A percentile compares a stretch with the other conserved stretches of the same genome.
phyloP scores from a whole-genome alignment of 2,329 filamentous ascomycete genomes.

The Ambrosiella cleistominuta region DNA sequence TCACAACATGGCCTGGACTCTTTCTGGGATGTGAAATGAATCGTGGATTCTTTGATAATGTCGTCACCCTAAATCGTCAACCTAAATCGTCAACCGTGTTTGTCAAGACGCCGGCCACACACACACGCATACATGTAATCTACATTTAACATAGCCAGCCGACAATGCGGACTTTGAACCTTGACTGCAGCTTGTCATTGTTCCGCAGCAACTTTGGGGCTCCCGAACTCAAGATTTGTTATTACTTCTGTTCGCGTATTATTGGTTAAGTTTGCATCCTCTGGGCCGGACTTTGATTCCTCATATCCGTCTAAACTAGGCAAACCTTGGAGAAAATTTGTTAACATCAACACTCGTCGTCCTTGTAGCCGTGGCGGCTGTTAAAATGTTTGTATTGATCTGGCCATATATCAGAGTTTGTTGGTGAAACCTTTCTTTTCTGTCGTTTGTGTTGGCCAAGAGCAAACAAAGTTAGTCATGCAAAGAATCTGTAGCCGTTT shows the following conservation, averaged over 20 bases:
- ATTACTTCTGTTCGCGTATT: neutral
- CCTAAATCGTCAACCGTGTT: neutral
- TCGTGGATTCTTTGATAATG: too few species aligned
- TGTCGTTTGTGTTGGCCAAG: too few species aligned
- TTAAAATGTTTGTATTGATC: neutral
- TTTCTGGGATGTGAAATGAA: neutral
- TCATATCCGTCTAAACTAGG: neutral
- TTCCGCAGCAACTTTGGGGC: neutral
- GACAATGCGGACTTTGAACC: neutral
- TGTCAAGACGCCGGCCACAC: neutral
- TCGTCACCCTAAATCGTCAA: neutral
- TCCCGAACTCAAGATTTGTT: neutral
- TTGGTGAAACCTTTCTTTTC: too few species aligned
- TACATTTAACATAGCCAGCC: neutral
- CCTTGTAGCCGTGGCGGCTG: neutral
- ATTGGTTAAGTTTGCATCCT: neutral
- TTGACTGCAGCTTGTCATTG: neutral
- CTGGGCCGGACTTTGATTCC: neutral
- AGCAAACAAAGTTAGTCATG: too few species aligned
- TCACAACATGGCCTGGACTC: neutral
- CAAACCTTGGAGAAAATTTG: neutral
- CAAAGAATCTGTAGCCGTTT: too few species aligned
- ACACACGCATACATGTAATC: neutral
- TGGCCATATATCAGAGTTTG: too few species aligned
- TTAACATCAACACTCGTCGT: neutral